A percentile compares a stretch with the other conserved stretches of the same genome.
These are phyloP conservation scores for Hypoxylon rickii DNA, from an alignment of 495 filamentous ascomycete genomes.

Conservation along the genomic window DNA sequence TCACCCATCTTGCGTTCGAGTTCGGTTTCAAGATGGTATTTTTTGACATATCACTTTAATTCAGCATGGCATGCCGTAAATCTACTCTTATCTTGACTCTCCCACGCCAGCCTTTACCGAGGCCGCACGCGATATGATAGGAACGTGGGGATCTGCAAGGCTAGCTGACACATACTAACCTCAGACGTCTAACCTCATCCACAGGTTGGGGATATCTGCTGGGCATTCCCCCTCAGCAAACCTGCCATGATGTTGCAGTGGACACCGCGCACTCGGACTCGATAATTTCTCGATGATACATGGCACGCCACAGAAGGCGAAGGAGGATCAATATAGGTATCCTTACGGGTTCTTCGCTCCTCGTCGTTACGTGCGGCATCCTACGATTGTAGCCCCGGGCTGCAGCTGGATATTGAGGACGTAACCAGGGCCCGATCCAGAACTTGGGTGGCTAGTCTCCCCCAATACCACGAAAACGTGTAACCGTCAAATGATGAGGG, in stretches of 20 bases:
- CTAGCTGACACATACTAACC: conserved; percentile 20
- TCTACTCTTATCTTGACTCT: conserved; percentile 31
- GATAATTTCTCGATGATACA: conserved; percentile 8
- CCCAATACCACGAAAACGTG: conserved; percentile 34
- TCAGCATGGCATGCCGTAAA: not conserved
- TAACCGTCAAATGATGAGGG: not conserved
- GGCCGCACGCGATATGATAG: not conserved
- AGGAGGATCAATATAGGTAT: conserved; percentile 9
- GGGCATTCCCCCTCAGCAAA: conserved; percentile 14
- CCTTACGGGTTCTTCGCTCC: no score
- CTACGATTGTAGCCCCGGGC: conserved; percentile 31
- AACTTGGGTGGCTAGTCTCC: conserved; percentile 25
- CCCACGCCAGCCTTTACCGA: conserved; percentile 10
- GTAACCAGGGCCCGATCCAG: conserved; percentile 31
- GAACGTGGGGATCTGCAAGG: conserved; percentile 30
- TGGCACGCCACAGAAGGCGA: conserved; percentile 4
- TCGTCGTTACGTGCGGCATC: conserved; percentile 37
- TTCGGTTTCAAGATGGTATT: conserved; percentile 22
- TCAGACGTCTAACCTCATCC: conserved; percentile 18
- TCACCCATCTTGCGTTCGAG: conserved; percentile 23
- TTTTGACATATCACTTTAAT: conserved; percentile 17
- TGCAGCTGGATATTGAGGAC: conserved; percentile 35
- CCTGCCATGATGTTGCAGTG: conserved; percentile 24
- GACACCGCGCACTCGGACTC: conserved; percentile 15
- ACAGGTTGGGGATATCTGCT: no score